phyloP scores from a whole-genome alignment of 148 eudicot species.

The Diospyros lotus region DNA sequence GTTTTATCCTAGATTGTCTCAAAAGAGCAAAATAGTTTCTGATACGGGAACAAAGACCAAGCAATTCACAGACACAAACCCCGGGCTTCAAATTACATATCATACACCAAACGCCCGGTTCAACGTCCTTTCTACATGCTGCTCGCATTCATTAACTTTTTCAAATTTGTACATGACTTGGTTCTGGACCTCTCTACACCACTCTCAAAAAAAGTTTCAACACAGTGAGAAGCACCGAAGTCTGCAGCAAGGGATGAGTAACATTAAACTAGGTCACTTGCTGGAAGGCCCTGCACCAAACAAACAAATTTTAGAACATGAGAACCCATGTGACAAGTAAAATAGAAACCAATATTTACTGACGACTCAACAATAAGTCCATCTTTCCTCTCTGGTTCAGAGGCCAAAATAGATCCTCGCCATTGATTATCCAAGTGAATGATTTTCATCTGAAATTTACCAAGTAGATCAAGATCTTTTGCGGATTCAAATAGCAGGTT shows the following conservation, averaged over 20 bases:
- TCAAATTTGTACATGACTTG: not conserved
- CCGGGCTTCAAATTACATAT: not conserved
- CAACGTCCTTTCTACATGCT: not conserved
- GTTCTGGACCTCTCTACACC: not conserved
- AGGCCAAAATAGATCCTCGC: not conserved
- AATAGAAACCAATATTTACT: no score
- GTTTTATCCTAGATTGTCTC: no score
- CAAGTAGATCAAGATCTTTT: not conserved
- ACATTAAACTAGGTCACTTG: not conserved
- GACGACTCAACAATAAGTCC: no score
- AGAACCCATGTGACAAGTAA: not conserved
- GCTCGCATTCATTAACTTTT: not conserved
- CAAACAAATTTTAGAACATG: not conserved
- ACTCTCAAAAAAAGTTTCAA: not conserved
- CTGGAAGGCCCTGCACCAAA: slow-evolving; percentile 15
- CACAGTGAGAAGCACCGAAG: not conserved
- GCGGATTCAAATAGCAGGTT: not conserved
- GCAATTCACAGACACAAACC: not conserved
- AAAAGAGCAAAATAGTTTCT: not conserved
- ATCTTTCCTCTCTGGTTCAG: not conserved
- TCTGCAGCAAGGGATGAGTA: not conserved
- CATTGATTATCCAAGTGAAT: not conserved
- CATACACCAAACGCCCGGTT: not conserved
- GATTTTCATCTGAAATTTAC: not conserved
- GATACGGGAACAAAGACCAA: not conserved